phyloP scores from a whole-genome alignment of 306 rosid genomes.

The Dalbergia oliveri region DNA sequence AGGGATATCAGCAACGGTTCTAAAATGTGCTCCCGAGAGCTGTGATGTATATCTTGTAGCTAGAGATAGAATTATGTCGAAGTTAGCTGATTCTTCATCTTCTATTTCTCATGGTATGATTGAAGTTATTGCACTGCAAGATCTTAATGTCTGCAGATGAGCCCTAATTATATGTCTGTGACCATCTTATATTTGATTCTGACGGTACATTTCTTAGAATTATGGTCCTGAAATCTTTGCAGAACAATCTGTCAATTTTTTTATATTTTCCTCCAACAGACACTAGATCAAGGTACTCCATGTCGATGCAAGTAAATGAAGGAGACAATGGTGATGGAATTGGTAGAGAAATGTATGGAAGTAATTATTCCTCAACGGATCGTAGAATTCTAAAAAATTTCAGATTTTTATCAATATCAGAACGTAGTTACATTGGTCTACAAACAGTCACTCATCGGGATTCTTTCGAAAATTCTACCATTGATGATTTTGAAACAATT shows the following conservation, averaged over 20 bases:
- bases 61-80: constrained; percentile 62
- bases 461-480: constrained; percentile 42
- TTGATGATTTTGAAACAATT: constrained; percentile 49
- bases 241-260: constrained; percentile 22
- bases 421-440: constrained; percentile 55
- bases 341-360: constrained; percentile 53
- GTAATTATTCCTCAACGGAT: constrained; percentile 46
- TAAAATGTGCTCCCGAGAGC: constrained; percentile 60
- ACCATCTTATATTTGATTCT: constrained; percentile 34
- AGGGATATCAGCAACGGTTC: constrained; percentile 67
- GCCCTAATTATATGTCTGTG: neutral
- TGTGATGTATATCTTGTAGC: constrained; percentile 74
- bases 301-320: constrained; percentile 51
- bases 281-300: constrained; percentile 41
- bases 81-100: constrained; percentile 61
- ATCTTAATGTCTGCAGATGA: constrained; percentile 21
- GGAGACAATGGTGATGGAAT: constrained; percentile 38
- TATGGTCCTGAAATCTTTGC: neutral
- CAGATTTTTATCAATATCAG: constrained; percentile 61
- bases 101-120: constrained; percentile 61
- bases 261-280: constrained; percentile 54
- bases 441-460: constrained; percentile 49
- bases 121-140: constrained; percentile 43
- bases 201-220: constrained; percentile 12
- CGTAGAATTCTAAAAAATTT: constrained; percentile 47